These are phyloP conservation scores for Epichloe bromicola DNA, from an alignment of 2,329 filamentous ascomycete genomes.

Conservation along the genomic window DNA sequence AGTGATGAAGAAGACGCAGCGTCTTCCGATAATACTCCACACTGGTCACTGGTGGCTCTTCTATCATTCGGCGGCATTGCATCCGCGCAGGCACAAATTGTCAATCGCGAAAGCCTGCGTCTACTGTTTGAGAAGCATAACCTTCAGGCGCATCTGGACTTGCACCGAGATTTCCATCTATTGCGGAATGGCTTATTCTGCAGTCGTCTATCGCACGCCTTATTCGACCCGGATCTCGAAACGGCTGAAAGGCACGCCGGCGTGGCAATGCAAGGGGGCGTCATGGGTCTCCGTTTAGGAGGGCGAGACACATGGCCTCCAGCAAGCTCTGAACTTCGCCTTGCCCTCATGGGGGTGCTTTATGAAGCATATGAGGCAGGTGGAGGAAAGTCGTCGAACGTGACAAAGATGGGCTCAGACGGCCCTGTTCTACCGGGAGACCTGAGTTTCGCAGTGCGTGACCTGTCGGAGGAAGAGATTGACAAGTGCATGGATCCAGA, in stretches of 20 bases:
- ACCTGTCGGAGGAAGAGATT: conserved; percentile 66
- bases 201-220: conserved; percentile 62
- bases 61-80: conserved; percentile 68
- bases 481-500: conserved; percentile 71
- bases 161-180: conserved; percentile 72
- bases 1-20: conserved; percentile 3
- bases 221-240: conserved; percentile 75
- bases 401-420: conserved; percentile 16
- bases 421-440: conserved; percentile 47
- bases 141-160: conserved; percentile 55
- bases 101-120: conserved; percentile 63
- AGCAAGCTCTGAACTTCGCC: conserved; percentile 79
- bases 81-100: conserved; percentile 57
- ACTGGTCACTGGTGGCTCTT: conserved; percentile 48
- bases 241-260: conserved; percentile 63
- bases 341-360: conserved; percentile 77
- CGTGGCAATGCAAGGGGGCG: conserved; percentile 51
- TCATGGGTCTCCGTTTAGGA: conserved; percentile 76
- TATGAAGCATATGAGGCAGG: conserved; percentile 52
- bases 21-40: conserved; percentile 30
- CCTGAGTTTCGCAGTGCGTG: conserved; percentile 72
- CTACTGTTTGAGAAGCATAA: conserved; percentile 65
- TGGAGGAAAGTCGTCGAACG: conserved; percentile 7
- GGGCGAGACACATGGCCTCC: conserved; percentile 80
- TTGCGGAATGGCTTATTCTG: conserved; percentile 77